These are phyloP conservation scores for Salix viminalis DNA, from an alignment of 345 rosid species.

Conservation along the genomic window DNA sequence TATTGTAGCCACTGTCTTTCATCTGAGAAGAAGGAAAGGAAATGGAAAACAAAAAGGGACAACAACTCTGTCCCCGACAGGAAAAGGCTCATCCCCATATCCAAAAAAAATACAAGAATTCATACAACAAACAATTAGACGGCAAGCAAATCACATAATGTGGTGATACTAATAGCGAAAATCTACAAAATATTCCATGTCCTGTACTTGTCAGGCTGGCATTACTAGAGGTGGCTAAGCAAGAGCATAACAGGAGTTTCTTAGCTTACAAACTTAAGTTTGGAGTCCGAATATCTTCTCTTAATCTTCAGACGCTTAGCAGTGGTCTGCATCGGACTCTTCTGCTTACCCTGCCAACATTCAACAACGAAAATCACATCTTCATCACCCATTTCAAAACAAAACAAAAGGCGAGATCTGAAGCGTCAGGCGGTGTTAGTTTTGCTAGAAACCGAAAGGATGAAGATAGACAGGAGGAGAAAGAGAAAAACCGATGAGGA, in stretches of 20 bases:
- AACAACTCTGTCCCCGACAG: neutral
- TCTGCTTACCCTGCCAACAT: slow-evolving; percentile 2
- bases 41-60: neutral
- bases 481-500: neutral
- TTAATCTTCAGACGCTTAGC: slow-evolving; percentile 20
- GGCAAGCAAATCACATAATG: no score
- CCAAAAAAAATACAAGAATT: neutral
- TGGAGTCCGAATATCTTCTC: slow-evolving; percentile 21
- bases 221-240: neutral
- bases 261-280: slow-evolving; percentile 19
- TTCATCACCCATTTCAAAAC: neutral
- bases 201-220: slow-evolving; percentile 1
- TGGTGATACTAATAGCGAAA: no score
- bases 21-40: neutral
- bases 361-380: neutral
- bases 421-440: neutral
- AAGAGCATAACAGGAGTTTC: neutral
- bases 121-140: neutral
- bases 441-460: neutral
- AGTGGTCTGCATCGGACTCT: slow-evolving; percentile 9
- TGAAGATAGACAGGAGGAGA: neutral
- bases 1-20: neutral
- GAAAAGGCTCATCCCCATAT: neutral
- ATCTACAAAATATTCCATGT: neutral
- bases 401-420: slow-evolving; percentile 9